These are phyloP conservation scores for Solanum lycopersicoides DNA, from an alignment of 257 asterid species.

Conservation along the genomic window DNA sequence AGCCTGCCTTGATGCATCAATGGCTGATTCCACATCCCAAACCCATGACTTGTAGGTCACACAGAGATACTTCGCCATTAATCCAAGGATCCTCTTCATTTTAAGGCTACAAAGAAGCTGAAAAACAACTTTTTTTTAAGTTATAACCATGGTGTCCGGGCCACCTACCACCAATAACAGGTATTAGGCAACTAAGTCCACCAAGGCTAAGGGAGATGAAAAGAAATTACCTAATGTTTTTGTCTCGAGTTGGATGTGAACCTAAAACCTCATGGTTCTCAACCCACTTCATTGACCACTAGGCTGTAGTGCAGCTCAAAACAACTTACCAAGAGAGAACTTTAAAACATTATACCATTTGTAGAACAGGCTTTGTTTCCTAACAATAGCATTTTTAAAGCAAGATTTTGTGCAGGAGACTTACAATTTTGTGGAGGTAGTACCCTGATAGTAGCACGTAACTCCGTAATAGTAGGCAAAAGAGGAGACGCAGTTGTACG, in stretches of 20 bases:
- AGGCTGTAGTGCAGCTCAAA: neutral
- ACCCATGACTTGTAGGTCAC: neutral
- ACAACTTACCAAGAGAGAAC: neutral
- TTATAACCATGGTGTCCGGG: neutral
- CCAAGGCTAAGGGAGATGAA: neutral
- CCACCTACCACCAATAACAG: neutral
- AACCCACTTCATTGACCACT: neutral
- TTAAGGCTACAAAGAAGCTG: neutral
- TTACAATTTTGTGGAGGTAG: slow-evolving; percentile 90
- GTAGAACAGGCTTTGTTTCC: neutral
- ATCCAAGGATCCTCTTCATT: neutral
- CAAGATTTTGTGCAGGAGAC: slow-evolving; percentile 15
- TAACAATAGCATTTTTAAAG: neutral
- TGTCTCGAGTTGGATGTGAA: neutral
- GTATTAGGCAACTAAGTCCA: neutral
- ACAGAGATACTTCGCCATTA: neutral
- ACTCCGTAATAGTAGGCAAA: slow-evolving; percentile 75
- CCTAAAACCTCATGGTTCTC: neutral
- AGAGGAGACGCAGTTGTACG: slow-evolving; percentile 95
- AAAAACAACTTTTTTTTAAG: neutral
- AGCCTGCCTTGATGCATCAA: neutral
- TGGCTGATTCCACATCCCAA: neutral
- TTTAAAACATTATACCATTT: neutral
- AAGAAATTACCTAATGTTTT: neutral
- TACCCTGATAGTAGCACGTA: slow-evolving; percentile 81